A percentile compares a stretch with the other conserved stretches of the same genome.
These are phyloP conservation scores for Fusarium nurragi DNA, from an alignment of 2,329 filamentous ascomycete species.

Conservation along the genomic window DNA sequence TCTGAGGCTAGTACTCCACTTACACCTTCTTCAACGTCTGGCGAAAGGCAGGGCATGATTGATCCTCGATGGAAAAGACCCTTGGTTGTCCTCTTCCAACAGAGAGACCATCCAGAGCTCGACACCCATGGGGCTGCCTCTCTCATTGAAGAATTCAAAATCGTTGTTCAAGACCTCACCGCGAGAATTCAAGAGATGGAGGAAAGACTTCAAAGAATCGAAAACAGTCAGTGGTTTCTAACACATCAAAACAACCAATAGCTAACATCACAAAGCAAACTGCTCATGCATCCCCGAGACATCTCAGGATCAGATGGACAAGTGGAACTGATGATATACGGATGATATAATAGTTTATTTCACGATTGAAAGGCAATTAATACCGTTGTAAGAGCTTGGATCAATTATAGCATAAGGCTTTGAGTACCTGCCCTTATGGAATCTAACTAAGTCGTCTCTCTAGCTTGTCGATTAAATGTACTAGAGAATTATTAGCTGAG, in stretches of 20 bases:
- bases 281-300: no score
- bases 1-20: background rate
- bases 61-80: background rate
- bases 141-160: background rate
- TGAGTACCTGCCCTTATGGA: no score
- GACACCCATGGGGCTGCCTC: background rate
- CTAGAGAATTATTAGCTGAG: background rate
- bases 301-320: no score
- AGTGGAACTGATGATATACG: no score
- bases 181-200: background rate
- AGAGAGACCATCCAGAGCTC: background rate
- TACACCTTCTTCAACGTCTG: background rate
- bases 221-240: background rate
- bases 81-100: background rate
- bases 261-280: no score
- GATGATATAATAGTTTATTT: no score
- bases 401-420: no score
- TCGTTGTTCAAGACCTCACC: background rate
- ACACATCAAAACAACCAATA: no score
- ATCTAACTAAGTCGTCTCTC: background rate
- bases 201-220: background rate
- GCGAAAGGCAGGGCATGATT: background rate
- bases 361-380: no score
- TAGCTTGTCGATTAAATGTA: background rate
- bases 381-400: no score